phyloP scores from a whole-genome alignment of 768 basidiomycete species.

The Pulveroboletus sp. region DNA sequence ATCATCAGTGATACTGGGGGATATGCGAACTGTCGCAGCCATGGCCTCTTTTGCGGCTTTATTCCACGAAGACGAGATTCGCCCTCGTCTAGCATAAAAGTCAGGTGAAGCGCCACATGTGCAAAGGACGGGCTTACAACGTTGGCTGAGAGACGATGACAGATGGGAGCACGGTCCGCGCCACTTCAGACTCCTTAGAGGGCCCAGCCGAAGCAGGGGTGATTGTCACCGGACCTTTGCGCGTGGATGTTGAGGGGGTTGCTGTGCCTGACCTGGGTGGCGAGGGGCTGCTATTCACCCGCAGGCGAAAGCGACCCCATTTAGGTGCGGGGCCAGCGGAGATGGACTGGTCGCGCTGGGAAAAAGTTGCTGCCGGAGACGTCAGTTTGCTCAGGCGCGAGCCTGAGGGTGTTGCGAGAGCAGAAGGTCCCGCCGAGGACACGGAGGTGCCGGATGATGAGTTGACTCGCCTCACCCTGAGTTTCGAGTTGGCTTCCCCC shows the following conservation, averaged over 20 bases:
- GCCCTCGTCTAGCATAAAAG: conserved; percentile 18
- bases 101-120: not conserved
- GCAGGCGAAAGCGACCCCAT: conserved; percentile 5
- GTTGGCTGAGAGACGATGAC: conserved; percentile 20
- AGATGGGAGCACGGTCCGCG: conserved; percentile 10
- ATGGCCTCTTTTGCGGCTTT: conserved; percentile 19
- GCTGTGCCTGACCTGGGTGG: conserved; percentile 5
- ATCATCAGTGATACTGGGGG: conserved; percentile 32
- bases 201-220: conserved; percentile 15
- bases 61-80: conserved; percentile 31
- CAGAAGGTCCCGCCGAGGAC: conserved; percentile 4
- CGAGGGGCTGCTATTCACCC: conserved; percentile 6
- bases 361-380: conserved; percentile 12
- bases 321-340: conserved; percentile 10
- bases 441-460: conserved; percentile 3
- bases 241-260: conserved; percentile 4
- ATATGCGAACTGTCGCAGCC: conserved; percentile 35
- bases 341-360: conserved; percentile 13
- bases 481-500: conserved; percentile 21
- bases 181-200: conserved; percentile 2
- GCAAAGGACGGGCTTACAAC: conserved; percentile 13
- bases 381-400: conserved; percentile 3
- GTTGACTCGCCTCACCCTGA: conserved; percentile 19
- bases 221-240: not conserved
- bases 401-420: conserved; percentile 4